Percentiles rank a stretch among this genome's conserved stretches.
Conservation (phyloP, 1,284 basidiomycete genomes). For the Trametes sp. region DNA sequence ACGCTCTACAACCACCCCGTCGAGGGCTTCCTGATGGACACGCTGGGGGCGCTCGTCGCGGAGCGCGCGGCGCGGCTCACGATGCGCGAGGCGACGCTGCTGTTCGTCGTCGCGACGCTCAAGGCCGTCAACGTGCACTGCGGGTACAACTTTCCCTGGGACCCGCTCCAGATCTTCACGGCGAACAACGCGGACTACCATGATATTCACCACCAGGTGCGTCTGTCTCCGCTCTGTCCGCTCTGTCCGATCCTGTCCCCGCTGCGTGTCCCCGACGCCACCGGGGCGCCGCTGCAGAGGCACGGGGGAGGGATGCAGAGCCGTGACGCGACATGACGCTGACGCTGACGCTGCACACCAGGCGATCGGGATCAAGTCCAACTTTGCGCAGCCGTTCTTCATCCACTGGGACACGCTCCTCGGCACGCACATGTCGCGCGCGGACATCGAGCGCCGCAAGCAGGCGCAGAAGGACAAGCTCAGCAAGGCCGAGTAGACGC, state of each 20-base stretch:
- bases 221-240: conserved; percentile 26
- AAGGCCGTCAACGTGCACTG: conserved; percentile 99
- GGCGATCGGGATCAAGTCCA: conserved; percentile 92
- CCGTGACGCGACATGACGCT: no score
- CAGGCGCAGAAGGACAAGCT: conserved; percentile 36
- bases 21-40: conserved; percentile 90
- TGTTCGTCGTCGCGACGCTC: conserved; percentile 86
- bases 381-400: conserved; percentile 96
- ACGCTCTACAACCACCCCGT: conserved; percentile 98
- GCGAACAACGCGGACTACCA: conserved; percentile 97
- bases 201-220: conserved; percentile 95
- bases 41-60: conserved; percentile 82
- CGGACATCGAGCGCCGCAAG: conserved; percentile 61
- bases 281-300: no score
- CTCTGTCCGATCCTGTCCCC: no score
- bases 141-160: conserved; percentile 89
- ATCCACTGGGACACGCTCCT: conserved; percentile 86
- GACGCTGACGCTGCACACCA: conserved; percentile 42
- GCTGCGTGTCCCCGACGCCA: no score
- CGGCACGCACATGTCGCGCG: conserved; percentile 82
- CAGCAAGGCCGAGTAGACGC: conserved; percentile 13
- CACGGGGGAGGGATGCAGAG: no score
- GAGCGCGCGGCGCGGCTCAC: conserved; percentile 77
- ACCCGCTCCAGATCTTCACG: conserved; percentile 87
- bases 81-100: conserved; percentile 83